Evolutionary conservation across 768 basidiomycete species (phyloP), one percentile per base, ranked within the genome.

Genomic region (Dacryopinax spathularia): DNA sequence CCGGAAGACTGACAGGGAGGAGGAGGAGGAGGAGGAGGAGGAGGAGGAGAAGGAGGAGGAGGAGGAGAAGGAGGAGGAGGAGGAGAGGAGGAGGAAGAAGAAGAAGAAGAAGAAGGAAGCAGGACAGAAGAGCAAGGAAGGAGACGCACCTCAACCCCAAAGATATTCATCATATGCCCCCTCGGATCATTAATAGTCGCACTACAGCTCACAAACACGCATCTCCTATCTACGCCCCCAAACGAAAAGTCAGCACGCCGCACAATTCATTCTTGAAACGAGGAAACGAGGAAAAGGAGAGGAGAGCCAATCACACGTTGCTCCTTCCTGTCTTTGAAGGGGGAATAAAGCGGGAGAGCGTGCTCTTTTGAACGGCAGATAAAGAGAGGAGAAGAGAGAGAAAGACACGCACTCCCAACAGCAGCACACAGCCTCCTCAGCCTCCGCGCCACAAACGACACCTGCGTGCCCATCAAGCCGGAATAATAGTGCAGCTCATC

Each of bases 401-500:
- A 16, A 44, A 16, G 4, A 16, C 16, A 75, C 85, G 63, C 66
- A 90, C 87, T 90, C 67, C 91, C 87, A 48, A 92, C 78, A 0
- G 87, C 86, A 59, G 81, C 80, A 68, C 87, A 88, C 4, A 91
- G 78, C 65, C 90, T 78, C 27, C 89, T 80, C 62, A 92, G 80
- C 25, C 90, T 81, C 63, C 89, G 16, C 3, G 27, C 59, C 13
- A 60, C 33, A 27, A 29, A 13, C 9, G 35, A 12, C 16, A 63
- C 68, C 16, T 67, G 87, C 89, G 88, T 90, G 66, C 91, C 92
- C 61, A 93, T 80, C 12, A 87, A 74, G 36, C 87, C 86, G 1
- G 83, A 79, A 69, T 95, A 94, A 70, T 89, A 92, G 72, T 95
- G 91, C 34, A 94, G 71, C 70, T 95, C 91, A 69, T 93, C 89